These are phyloP conservation scores for Protoeuglena noctilucae DNA, from an alignment of 139 green algal genomes.

Conservation along the genomic window DNA sequence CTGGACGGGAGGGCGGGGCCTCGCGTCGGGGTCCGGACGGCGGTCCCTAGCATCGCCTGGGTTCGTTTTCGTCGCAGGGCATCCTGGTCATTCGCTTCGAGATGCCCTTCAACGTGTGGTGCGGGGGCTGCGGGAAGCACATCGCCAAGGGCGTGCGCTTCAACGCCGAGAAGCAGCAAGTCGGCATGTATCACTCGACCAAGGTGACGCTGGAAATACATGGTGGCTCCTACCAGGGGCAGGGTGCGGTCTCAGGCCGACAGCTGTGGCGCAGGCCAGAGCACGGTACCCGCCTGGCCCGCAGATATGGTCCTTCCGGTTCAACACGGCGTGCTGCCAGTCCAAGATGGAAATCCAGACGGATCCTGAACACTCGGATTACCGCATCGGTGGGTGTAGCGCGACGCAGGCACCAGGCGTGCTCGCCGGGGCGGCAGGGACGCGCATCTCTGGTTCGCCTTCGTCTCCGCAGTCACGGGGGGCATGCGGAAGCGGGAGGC, in stretches of 20 bases:
- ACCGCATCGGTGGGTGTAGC: conserved; percentile 52
- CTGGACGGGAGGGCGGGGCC: conserved; percentile 72
- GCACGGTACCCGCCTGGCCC: not conserved
- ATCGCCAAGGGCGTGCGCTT: conserved; percentile 94
- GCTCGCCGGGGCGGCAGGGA: not conserved
- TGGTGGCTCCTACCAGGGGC: not conserved
- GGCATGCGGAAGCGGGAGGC: conserved; percentile 22
- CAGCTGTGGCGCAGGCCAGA: not conserved
- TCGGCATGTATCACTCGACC: conserved; percentile 78
- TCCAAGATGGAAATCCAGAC: conserved; percentile 71
- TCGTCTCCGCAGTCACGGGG: conserved; percentile 5
- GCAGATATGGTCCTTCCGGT: conserved; percentile 82
- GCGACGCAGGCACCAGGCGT: conserved; percentile 15
- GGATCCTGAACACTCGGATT: conserved; percentile 79
- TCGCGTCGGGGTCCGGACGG: no score
- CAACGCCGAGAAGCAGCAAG: conserved; percentile 90
- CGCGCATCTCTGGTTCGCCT: not conserved
- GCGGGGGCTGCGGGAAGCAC: conserved; percentile 61
- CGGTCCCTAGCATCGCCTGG: no score
- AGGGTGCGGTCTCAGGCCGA: not conserved
- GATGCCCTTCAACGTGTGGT: conserved; percentile 94
- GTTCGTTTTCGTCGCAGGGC: no score
- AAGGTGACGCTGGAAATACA: conserved; percentile 42
- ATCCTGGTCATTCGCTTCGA: conserved; percentile 94
- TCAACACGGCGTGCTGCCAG: conserved; percentile 75